Evolutionary conservation across 306 rosid genomes (phyloP).

Genomic region (Cicer pinnatifidum): DNA sequence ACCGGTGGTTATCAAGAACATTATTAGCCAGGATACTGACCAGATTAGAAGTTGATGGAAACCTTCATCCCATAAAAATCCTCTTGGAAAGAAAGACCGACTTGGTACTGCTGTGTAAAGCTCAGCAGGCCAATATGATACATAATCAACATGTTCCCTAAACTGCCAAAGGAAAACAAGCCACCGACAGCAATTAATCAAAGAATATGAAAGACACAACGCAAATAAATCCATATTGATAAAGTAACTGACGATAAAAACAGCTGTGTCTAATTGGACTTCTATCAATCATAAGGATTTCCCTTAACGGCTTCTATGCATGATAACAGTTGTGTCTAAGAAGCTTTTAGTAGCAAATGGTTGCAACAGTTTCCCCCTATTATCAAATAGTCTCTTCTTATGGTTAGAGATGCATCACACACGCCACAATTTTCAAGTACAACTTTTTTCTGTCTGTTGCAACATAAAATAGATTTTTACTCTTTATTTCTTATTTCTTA

Average conservation of each 20-base stretch:
- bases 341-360: slow-evolving; percentile 1
- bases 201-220: slow-evolving; percentile 26
- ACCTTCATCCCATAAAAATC: slow-evolving; percentile 99
- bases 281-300: slow-evolving; percentile 3
- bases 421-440: background rate
- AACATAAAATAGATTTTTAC: background rate
- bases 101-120: slow-evolving; percentile 97
- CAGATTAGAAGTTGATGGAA: slow-evolving; percentile 93
- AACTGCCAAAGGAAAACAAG: slow-evolving; percentile 62
- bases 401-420: slow-evolving; percentile 2
- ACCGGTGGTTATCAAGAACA: background rate
- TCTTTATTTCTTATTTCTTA: slow-evolving; percentile 9
- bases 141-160: slow-evolving; percentile 52
- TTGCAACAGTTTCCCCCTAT: background rate
- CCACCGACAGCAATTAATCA: slow-evolving; percentile 6
- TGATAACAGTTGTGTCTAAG: slow-evolving; percentile 15
- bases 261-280: background rate
- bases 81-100: slow-evolving; percentile 94
- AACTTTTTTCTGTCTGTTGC: background rate
- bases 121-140: slow-evolving; percentile 94
- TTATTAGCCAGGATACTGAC: slow-evolving; percentile 53
- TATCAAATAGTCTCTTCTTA: slow-evolving; percentile 10
- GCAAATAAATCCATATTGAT: slow-evolving; percentile 2
- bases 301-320: background rate
- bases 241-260: background rate